These are phyloP conservation scores for Globisporangium paddicum DNA, from an alignment of 352 stramenopile genomes.

Conservation along the genomic window DNA sequence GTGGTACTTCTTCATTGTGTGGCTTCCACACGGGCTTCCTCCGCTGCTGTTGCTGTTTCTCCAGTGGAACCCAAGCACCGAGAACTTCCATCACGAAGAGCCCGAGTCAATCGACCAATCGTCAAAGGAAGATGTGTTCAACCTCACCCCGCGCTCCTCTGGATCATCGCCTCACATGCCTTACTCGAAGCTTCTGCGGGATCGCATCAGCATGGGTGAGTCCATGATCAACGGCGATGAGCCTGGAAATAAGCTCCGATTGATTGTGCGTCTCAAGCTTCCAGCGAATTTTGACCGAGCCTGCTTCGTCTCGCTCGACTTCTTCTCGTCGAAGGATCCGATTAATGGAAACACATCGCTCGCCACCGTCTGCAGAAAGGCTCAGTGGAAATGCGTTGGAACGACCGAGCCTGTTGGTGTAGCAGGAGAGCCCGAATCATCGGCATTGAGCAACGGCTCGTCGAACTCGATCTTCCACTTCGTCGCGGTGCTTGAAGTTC, in stretches of 20 bases:
- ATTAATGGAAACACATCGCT: slow-evolving; percentile 46
- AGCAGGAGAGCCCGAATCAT: slow-evolving; percentile 54
- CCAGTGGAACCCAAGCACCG: slow-evolving; percentile 82
- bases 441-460: slow-evolving; percentile 46
- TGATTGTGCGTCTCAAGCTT: slow-evolving; percentile 82
- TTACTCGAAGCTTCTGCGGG: slow-evolving; percentile 69
- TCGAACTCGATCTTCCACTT: slow-evolving; percentile 76
- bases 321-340: slow-evolving; percentile 70
- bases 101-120: slow-evolving; percentile 53
- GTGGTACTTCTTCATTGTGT: slow-evolving; percentile 88
- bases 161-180: slow-evolving; percentile 75
- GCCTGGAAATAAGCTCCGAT: slow-evolving; percentile 67
- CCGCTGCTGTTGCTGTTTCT: slow-evolving; percentile 78
- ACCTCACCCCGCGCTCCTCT: slow-evolving; percentile 75
- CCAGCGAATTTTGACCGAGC: slow-evolving; percentile 69
- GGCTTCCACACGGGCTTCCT: slow-evolving; percentile 69
- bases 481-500: slow-evolving; percentile 81
- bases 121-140: slow-evolving; percentile 83
- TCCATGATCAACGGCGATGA: slow-evolving; percentile 80
- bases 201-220: slow-evolving; percentile 70
- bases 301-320: slow-evolving; percentile 84
- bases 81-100: slow-evolving; percentile 59
- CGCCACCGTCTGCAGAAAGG: slow-evolving; percentile 44
- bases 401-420: slow-evolving; percentile 76
- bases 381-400: slow-evolving; percentile 80